These are phyloP conservation scores for Xylaria intraflava DNA, from an alignment of 495 filamentous ascomycete genomes.

Conservation along the genomic window DNA sequence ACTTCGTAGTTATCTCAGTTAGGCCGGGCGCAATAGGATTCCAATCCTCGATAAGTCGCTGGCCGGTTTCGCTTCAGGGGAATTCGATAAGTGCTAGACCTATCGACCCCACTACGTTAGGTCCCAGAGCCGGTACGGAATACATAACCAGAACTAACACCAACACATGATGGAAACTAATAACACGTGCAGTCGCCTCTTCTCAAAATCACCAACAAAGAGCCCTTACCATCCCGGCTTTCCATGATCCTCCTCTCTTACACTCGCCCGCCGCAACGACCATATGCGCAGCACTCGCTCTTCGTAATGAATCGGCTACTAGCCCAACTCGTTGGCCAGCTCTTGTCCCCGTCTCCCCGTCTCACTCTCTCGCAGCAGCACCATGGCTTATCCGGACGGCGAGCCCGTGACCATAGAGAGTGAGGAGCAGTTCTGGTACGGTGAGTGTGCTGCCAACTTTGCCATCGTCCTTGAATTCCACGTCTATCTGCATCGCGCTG, in stretches of 20 bases:
- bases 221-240: neutral
- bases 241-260: neutral
- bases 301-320: slow-evolving; percentile 13
- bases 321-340: slow-evolving; percentile 3
- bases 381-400: slow-evolving; percentile 56
- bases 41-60: no score
- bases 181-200: neutral
- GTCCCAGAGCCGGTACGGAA: no score
- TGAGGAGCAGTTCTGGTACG: slow-evolving; percentile 90
- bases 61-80: no score
- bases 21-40: no score
- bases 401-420: slow-evolving; percentile 57
- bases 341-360: neutral
- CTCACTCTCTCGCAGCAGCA: slow-evolving; percentile 14
- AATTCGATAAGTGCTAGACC: no score
- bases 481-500: neutral
- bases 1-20: no score
- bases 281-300: slow-evolving; percentile 1
- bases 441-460: slow-evolving; percentile 42
- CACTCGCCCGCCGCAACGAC: neutral
- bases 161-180: neutral
- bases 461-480: neutral
- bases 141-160: no score
- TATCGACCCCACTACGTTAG: no score
- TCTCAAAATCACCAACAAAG: neutral